A percentile compares a stretch with the other conserved stretches of the same genome.
Evolutionary conservation across 2,329 filamentous ascomycete species (phyloP).

Genomic region (Trichoderma sp.): DNA sequence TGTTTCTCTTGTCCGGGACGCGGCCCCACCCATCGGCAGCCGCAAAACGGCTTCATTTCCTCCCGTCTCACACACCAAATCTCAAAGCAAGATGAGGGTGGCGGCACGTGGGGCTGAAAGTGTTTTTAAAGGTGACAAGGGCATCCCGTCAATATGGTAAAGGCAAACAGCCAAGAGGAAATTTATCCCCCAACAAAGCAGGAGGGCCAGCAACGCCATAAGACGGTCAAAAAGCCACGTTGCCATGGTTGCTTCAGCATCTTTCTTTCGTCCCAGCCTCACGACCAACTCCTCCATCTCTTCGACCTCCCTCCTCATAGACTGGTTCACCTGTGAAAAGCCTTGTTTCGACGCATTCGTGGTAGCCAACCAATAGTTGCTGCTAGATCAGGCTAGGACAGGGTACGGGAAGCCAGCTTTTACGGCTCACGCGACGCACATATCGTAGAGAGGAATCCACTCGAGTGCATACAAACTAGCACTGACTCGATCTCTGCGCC

Average conservation of each 20-base stretch:
- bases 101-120: conserved; percentile 2
- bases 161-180: conserved; percentile 2
- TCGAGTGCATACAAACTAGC: conserved; percentile 16
- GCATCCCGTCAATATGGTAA: conserved; percentile 10
- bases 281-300: not conserved
- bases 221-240: conserved; percentile 5
- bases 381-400: not conserved
- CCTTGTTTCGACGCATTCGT: not conserved
- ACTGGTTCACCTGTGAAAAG: not conserved
- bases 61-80: not conserved
- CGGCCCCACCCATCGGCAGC: conserved; percentile 13
- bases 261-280: not conserved
- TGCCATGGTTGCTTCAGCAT: conserved; percentile 2
- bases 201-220: conserved; percentile 3
- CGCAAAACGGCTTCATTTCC: not conserved
- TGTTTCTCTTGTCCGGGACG: not conserved
- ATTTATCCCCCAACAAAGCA: conserved; percentile 2
- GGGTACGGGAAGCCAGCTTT: conserved; percentile 1
- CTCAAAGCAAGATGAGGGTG: not conserved
- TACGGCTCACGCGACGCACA: conserved; percentile 14
- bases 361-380: conserved; percentile 8
- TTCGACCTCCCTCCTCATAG: not conserved
- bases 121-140: conserved; percentile 6
- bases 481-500: conserved; percentile 10
- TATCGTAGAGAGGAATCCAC: conserved; percentile 10